Evolutionary conservation across 495 filamentous ascomycete genomes (phyloP), one percentile per base, ranked within the genome.

Genomic region (Pseudevernia furfuracea): DNA sequence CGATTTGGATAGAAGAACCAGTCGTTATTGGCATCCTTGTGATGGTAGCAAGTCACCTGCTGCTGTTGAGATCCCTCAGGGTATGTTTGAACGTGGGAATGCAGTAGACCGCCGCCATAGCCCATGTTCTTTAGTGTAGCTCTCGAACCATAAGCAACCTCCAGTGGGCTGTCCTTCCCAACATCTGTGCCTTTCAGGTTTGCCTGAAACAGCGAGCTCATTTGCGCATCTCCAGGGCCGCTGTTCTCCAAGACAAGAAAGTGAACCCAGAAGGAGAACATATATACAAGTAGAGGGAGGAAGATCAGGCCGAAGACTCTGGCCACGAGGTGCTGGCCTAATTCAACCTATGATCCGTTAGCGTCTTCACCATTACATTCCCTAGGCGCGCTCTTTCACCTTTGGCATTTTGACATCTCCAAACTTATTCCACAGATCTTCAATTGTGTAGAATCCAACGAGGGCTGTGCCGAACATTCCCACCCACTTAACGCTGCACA

Each of bases 21-120:
- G 76, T 98, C 95, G 71, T 98, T 98, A 80, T 98, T 98, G 69
- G 94, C 85, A 82, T 98, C 94, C 73, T 98, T 98, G 80, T 98
- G 94, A 75, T 98, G 94, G 74, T 98, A 98, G 78, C 94, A 98
- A 38, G 94, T 98, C 61, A 98, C 88, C 75, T 98, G 94, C 71
- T 98, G 95, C 75, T 98, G 94, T 10, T 75, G 75, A 19, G 95
- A 97, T 38, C 94, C 94, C 75, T 98, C 95, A 0, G 94, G 94
- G 70, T 89, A 98, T 19, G 93, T 90, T 75, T 98, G 94, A 67
- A 97, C 85, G 78, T 97, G 95, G 43, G 91, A 96, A 77, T 98
- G 94, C 59, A 98, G 84, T n/a, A 98, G 85, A 67, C 94, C 94
- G 72, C 94, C 94, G 59, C 94, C 94, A 69, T 98, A 98, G 7